phyloP scores from a whole-genome alignment of 140 eudicot species.

The Oenanthe javanica region DNA sequence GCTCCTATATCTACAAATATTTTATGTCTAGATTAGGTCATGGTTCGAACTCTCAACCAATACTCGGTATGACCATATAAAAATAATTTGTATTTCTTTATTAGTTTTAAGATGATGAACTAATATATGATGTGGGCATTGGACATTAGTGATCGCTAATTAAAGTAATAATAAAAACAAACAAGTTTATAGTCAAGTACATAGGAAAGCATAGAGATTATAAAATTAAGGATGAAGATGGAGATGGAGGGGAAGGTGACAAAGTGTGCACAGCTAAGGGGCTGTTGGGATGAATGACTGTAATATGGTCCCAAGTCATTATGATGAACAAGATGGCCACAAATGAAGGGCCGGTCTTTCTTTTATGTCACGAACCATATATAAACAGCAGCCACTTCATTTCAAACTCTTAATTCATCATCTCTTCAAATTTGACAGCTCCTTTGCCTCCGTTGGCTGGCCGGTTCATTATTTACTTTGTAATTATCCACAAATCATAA shows the following conservation, averaged over 20 bases:
- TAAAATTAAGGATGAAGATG: not conserved
- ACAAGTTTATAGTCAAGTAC: not conserved
- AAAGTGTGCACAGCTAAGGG: constrained; percentile 2
- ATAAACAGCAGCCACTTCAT: not conserved
- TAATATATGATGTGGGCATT: not conserved
- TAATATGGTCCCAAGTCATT: constrained; percentile 8
- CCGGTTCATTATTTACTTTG: not conserved
- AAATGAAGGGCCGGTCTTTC: not conserved
- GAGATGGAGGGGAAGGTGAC: not conserved
- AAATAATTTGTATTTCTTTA: not conserved
- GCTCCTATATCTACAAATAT: not conserved
- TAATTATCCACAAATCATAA: not conserved
- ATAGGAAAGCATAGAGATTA: not conserved
- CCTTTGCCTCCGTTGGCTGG: constrained; percentile 8
- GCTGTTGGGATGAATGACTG: not conserved
- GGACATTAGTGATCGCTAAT: not conserved
- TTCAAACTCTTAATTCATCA: not conserved
- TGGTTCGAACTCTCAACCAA: not conserved
- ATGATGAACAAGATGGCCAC: not conserved
- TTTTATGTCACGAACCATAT: constrained; percentile 5
- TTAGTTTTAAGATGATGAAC: too few species aligned
- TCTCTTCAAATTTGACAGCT: constrained; percentile 11
- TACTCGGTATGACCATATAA: too few species aligned
- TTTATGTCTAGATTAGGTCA: not conserved
- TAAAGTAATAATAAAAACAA: not conserved